Conservation (phyloP, 208 protist species). For the Phytomonas sp. region DNA sequence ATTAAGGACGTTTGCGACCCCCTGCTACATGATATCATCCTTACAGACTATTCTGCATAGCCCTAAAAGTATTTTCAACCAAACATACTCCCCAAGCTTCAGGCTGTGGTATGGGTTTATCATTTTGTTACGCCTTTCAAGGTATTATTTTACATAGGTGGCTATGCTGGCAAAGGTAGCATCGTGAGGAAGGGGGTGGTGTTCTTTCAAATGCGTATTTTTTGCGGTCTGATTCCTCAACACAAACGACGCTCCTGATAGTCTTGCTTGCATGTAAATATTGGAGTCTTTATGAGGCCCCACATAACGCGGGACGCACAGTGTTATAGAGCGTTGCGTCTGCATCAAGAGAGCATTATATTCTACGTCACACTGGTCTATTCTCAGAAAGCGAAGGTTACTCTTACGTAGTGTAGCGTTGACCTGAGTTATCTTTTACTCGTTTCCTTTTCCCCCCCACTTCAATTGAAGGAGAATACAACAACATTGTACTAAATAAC, state of each 20-base stretch:
- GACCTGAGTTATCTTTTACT: not conserved
- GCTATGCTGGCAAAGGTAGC: not conserved
- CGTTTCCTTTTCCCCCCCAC: not conserved
- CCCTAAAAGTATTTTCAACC: not conserved
- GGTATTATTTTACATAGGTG: not conserved
- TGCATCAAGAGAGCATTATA: not conserved
- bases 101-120: not conserved
- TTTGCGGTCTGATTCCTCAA: not conserved
- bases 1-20: not conserved
- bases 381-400: not conserved
- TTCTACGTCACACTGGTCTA: not conserved
- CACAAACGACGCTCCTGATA: not conserved
- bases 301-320: not conserved
- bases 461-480: not conserved
- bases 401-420: not conserved
- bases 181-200: not conserved
- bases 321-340: not conserved
- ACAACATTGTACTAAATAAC: not conserved
- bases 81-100: not conserved
- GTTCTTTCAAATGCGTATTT: not conserved
- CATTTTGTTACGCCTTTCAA: not conserved
- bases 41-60: not conserved
- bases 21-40: not conserved
- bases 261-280: not conserved
- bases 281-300: not conserved